Conservation (phyloP, 2,329 filamentous ascomycete species). For the Penicillium sp. region DNA sequence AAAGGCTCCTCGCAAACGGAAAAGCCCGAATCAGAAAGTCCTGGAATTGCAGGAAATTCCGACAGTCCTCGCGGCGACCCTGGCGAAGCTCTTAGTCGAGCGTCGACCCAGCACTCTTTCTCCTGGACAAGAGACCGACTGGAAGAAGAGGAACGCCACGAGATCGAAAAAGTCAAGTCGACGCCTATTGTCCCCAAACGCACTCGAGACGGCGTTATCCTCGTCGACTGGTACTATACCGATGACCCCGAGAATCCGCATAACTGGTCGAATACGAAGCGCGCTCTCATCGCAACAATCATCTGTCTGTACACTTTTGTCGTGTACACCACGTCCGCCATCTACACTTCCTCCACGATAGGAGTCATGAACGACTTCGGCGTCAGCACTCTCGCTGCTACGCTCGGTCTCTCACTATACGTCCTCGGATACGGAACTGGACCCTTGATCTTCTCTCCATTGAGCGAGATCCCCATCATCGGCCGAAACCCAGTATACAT, state of each 20-base stretch:
- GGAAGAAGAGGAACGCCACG: constrained; percentile 26
- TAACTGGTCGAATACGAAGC: constrained; percentile 34
- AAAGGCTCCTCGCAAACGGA: not conserved
- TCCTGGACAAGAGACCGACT: constrained; percentile 24
- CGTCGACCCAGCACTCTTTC: constrained; percentile 9
- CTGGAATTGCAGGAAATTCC: not conserved
- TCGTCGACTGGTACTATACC: constrained; percentile 36
- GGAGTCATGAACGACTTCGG: constrained; percentile 28
- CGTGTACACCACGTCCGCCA: constrained; percentile 37
- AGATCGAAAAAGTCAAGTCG: constrained; percentile 29
- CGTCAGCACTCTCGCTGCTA: constrained; percentile 27
- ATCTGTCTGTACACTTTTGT: constrained; percentile 39
- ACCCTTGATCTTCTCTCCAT: constrained; percentile 63
- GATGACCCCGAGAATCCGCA: constrained; percentile 29
- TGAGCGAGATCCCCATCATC: constrained; percentile 65
- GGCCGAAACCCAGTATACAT: constrained; percentile 69
- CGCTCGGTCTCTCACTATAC: constrained; percentile 35
- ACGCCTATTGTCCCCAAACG: constrained; percentile 32
- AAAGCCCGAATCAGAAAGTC: not conserved
- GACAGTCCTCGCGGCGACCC: not conserved
- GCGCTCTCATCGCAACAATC: constrained; percentile 20
- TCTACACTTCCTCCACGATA: constrained; percentile 30
- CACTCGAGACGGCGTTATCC: constrained; percentile 36
- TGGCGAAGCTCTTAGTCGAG: constrained; percentile 9
- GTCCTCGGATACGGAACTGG: constrained; percentile 54